phyloP scores from a whole-genome alignment of 345 rosid genomes.

The Eucalyptus rudis region DNA sequence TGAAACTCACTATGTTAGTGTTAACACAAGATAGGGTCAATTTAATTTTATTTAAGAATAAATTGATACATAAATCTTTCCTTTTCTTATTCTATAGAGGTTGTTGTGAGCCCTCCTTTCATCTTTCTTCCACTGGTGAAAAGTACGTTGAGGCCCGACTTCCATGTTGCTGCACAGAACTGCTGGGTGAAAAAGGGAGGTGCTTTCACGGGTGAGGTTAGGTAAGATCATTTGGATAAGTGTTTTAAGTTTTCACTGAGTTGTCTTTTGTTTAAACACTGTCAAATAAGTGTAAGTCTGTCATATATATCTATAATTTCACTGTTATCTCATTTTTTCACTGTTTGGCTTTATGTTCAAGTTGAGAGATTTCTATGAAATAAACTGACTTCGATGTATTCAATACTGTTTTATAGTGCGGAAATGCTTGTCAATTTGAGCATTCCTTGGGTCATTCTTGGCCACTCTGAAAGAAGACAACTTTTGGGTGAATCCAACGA shows the following conservation, averaged over 20 bases:
- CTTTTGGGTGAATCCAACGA: constrained; percentile 59
- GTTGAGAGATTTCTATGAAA: not conserved
- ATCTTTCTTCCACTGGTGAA: constrained; percentile 72
- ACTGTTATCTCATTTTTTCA: not conserved
- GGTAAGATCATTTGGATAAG: constrained; percentile 16
- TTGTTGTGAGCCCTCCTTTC: constrained; percentile 82
- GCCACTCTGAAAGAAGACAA: constrained; percentile 86
- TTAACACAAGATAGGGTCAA: not conserved
- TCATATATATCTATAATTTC: not conserved
- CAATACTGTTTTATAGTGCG: constrained; percentile 28
- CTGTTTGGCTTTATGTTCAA: not conserved
- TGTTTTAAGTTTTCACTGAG: not conserved
- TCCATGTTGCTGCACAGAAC: constrained; percentile 86
- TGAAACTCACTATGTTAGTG: not conserved
- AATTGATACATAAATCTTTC: not conserved
- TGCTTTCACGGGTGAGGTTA: constrained; percentile 92
- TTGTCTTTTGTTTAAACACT: not conserved
- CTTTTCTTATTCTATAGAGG: constrained; percentile 30
- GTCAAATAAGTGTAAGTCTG: not conserved
- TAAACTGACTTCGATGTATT: not conserved
- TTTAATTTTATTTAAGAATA: not conserved
- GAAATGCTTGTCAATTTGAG: constrained; percentile 83
- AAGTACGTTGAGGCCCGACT: constrained; percentile 46
- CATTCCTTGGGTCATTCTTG: constrained; percentile 91
- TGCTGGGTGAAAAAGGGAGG: constrained; percentile 97